Evolutionary conservation across 768 basidiomycete genomes (phyloP), one percentile per base, ranked within the genome.

Genomic region (Infundibulicybe gibba): DNA sequence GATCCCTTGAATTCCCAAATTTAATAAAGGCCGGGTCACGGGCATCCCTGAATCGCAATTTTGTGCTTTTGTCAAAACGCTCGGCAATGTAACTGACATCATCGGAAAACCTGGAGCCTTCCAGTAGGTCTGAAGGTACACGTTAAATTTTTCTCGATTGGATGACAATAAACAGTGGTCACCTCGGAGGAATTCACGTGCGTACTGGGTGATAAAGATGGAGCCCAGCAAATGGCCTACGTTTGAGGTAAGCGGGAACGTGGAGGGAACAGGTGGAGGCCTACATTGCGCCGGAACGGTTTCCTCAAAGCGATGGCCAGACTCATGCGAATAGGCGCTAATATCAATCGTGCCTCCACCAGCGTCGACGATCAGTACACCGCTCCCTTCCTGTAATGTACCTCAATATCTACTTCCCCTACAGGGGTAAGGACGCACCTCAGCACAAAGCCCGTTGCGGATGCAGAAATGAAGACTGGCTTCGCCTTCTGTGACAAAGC

Each of bases 401-500:
- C 25, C 25, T 25, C n/a, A n/a, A n/a, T 25, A 8, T 25, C 8
- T 8, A 25, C 8, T 25, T 25, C 25, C 25, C 8, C 3, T 4
- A 25, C 25, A 25, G 25, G 25, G 25, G 8, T 25, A 25, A 25
- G 25, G 25, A 25, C 25, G 25, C 25, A 25, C 25, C 25, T 25
- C 25, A 8, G 25, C 8, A 8, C 25, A 25, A 25, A 78, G 50
- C 0, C 76, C 71, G 44, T 68, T 75, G 25, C 68, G 62, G 16
- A 82, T 67, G 45, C 80, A 81, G 53, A 71, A 83, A 50, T 83
- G 76, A 12, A 83, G 57, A 52, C 77, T 79, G 0, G 82, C 82
- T 52, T 85, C 82, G 0, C 81, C 82, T 51, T 84, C 81, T 0
- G 80, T 83, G 14, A 83, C 70, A 45, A 83, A 75, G 1, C 71